Evolutionary conservation across 164 flowering plant species (phyloP), one percentile per base, ranked within the genome.

Genomic region (Stephania japonica): DNA sequence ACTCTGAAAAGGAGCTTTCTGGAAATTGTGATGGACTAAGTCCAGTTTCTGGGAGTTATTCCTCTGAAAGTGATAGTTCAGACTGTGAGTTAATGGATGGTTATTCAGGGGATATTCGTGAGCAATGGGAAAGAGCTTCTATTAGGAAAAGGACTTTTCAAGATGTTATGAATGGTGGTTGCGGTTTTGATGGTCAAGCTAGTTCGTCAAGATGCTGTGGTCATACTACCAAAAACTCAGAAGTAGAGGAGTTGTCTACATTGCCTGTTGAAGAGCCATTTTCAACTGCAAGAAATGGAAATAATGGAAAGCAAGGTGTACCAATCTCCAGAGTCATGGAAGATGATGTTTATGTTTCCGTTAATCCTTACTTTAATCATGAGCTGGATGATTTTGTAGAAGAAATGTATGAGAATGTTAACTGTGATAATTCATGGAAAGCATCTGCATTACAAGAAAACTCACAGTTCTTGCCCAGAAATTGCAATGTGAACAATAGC

Each of bases 21-120:
- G 70, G 81, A 77, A 85, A 82, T 72, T 80, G 74, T 47, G 86
- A 77, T 79, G 88, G 90, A 68, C 79, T 82, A 32, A 16, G 41
- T 80, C 7, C 70, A 12, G 81, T 75, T 18, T 81, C 76, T 72
- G 90, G 85, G 10, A 74, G 75, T 78, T 77, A 72, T 73, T 83
- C 85, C 68, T 84, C 89, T 23, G 91, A 84, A 18, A 82, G 82
- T 78, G 96, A 87, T 70, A 75, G 49, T 72, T 86, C 91, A 72
- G 98, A 94, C 75, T 88, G 91, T 85, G 97, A 92, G 77, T 10
- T 89, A 41, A 77, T 90, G 85, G 92, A 85, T 69, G 88, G 78
- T 73, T 80, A 88, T 70, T 78, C 63, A 14, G 91, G 85, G 11
- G 72, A 80, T 73, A 77, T 90, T 66, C 90, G 84, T 63, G 89